Evolutionary conservation across 225 moss, liverwort and hornwort genomes (phyloP), one percentile per base, ranked within the genome.

Genomic region (Bryum argenteum): DNA sequence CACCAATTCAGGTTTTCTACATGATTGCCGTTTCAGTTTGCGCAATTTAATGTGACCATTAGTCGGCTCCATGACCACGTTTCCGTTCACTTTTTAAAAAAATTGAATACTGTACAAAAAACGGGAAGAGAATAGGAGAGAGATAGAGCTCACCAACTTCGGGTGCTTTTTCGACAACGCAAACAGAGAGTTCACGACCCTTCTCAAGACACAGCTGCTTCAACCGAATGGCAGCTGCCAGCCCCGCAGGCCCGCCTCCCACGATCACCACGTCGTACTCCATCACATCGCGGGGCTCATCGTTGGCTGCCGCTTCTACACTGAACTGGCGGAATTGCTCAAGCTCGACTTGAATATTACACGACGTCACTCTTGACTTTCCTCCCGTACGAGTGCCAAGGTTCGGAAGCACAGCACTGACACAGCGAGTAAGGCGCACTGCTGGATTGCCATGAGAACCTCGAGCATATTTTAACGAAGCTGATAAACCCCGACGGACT

Each of bases 191-290:
- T 14, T 91, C 91, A 13, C 65, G 77, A 42, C 87, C 80, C 62
- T 77, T 85, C 77, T 89, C 87, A 54, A 73, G 70, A 68, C 89
- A 89, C 23, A 93, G 85, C 82, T 93, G 93, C 79, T 91, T 93
- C 74, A 93, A 68, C 42, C 91, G 81, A 67, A 93, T 89, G 39
- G 91, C 93, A 63, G 91, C 93, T 52, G 83, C 87, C 63, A 93
- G 80, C 8, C 93, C 93, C 26, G 93, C 78, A 28, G 93, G 93
- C n/a, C 91, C 93, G 14, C 89, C 93, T 82, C 93, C 91, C 71
- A 93, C 93, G 43, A 93, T 89, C 63, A 93, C 93, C 60, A 93
- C 89, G 55, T 93, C 93, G 69, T 93, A 93, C 70, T 91, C 89
- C 89, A 93, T 89, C 33, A 78, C 80, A 51, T 93, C 93, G 45